Conservation (phyloP, 2,329 filamentous ascomycete genomes). For the Neofusicoccum kwambonambiense region DNA sequence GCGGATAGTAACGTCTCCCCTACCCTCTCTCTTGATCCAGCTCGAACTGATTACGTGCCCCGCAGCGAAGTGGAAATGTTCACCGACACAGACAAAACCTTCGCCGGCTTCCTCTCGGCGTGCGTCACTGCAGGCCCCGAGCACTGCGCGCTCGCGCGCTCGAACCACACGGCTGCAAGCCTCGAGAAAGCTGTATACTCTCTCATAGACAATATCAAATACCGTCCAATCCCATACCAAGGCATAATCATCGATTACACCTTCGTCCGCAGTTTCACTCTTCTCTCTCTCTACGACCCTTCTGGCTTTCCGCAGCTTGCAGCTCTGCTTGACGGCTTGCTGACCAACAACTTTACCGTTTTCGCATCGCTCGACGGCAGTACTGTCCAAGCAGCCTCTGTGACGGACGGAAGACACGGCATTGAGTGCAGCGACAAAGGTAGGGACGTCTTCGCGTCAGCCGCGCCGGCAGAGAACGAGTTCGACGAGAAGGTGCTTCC, state of each 20-base stretch:
- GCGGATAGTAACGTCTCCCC: constrained; percentile 23
- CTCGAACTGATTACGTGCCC: not conserved
- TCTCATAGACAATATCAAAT: constrained; percentile 38
- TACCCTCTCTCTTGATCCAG: not conserved
- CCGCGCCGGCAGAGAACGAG: too few species aligned
- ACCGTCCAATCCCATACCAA: constrained; percentile 38
- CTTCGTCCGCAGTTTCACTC: not conserved
- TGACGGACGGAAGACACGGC: not conserved
- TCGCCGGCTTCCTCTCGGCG: constrained; percentile 44
- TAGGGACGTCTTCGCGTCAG: too few species aligned
- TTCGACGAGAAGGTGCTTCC: too few species aligned
- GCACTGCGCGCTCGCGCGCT: constrained; percentile 38
- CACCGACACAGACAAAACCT: constrained; percentile 43
- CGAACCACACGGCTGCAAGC: constrained; percentile 26
- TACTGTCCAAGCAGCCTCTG: too few species aligned
- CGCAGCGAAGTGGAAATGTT: constrained; percentile 3
- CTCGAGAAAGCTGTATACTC: constrained; percentile 35
- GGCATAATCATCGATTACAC: constrained; percentile 43
- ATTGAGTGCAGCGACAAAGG: not conserved
- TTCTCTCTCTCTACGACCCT: not conserved
- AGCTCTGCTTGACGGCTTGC: not conserved
- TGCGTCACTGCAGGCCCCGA: constrained; percentile 43
- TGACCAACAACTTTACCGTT: not conserved
- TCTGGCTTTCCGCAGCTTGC: not conserved
- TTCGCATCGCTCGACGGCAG: not conserved